A percentile compares a stretch with the other conserved stretches of the same genome.
Evolutionary conservation across 1,284 basidiomycete genomes (phyloP).

Genomic region (Moniliella sp.): DNA sequence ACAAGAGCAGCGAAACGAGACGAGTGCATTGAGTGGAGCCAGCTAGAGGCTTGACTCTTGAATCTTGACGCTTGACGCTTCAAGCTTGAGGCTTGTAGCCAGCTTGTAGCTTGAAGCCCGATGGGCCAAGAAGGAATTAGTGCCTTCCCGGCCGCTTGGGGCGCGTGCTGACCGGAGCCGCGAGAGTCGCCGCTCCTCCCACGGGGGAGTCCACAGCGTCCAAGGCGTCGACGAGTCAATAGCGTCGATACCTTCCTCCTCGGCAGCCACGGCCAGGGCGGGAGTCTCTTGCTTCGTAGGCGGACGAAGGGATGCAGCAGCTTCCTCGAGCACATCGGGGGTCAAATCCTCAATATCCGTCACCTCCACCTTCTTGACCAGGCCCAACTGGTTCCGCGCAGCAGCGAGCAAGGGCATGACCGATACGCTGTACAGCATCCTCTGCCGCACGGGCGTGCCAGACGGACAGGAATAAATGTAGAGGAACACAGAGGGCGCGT

Average conservation of each 20-base stretch:
- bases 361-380: constrained; percentile 10
- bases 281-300: neutral
- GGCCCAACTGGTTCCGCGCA: constrained; percentile 10
- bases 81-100: no score
- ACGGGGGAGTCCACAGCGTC: neutral
- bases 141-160: neutral
- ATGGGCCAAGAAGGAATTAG: no score
- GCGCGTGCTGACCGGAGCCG: neutral
- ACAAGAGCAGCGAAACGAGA: no score
- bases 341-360: constrained; percentile 1
- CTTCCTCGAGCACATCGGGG: neutral
- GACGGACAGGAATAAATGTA: constrained; percentile 21
- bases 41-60: no score
- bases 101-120: no score
- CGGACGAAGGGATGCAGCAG: neutral
- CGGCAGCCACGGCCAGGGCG: neutral
- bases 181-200: neutral
- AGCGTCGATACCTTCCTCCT: neutral
- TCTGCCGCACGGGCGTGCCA: constrained; percentile 10
- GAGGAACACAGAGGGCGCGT: constrained; percentile 8
- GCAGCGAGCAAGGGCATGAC: constrained; percentile 5
- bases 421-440: constrained; percentile 20
- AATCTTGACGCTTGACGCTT: no score
- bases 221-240: neutral
- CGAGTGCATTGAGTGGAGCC: no score